A percentile compares a stretch with the other conserved stretches of the same genome.
phyloP scores from a whole-genome alignment of 225 moss, liverwort and hornwort species.

The Polytrichum formosum region DNA sequence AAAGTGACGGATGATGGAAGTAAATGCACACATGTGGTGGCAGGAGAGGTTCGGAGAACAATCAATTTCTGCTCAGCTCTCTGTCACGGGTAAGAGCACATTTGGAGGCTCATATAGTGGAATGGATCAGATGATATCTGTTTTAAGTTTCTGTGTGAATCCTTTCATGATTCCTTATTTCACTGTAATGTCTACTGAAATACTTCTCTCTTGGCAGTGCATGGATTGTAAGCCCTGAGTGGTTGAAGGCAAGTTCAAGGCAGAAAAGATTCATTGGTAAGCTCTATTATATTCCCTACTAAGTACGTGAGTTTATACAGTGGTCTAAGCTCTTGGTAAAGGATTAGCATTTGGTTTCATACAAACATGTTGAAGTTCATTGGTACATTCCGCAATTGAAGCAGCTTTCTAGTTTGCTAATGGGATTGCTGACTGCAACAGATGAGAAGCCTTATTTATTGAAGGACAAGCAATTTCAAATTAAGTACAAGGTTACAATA shows the following conservation, averaged over 20 bases:
- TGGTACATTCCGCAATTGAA: too few relatives aligned
- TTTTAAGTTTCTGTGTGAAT: too few relatives aligned
- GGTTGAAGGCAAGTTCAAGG: conserved; percentile 80
- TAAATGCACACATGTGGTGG: conserved; percentile 78
- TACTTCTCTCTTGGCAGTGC: conserved; percentile 36
- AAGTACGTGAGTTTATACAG: too few relatives aligned
- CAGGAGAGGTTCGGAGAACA: conserved; percentile 79
- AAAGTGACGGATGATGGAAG: conserved; percentile 63
- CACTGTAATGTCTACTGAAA: too few relatives aligned
- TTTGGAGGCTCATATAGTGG: too few relatives aligned
- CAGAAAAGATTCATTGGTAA: conserved; percentile 68
- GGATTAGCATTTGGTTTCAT: too few relatives aligned
- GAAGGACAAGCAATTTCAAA: conserved; percentile 67
- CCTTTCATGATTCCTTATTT: not conserved
- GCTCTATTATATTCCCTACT: not conserved
- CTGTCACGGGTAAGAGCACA: conserved; percentile 65
- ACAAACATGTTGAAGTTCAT: too few relatives aligned
- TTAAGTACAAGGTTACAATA: conserved; percentile 61
- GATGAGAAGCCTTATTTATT: conserved; percentile 64
- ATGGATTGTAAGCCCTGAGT: conserved; percentile 79
- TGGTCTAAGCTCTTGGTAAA: too few relatives aligned
- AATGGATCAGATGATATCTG: too few relatives aligned
- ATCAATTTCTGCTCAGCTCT: conserved; percentile 87
- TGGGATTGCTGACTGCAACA: conserved; percentile 15
- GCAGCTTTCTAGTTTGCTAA: too few relatives aligned